These are phyloP conservation scores for Leccinum arenicola DNA, from an alignment of 768 basidiomycete genomes.

Conservation along the genomic window DNA sequence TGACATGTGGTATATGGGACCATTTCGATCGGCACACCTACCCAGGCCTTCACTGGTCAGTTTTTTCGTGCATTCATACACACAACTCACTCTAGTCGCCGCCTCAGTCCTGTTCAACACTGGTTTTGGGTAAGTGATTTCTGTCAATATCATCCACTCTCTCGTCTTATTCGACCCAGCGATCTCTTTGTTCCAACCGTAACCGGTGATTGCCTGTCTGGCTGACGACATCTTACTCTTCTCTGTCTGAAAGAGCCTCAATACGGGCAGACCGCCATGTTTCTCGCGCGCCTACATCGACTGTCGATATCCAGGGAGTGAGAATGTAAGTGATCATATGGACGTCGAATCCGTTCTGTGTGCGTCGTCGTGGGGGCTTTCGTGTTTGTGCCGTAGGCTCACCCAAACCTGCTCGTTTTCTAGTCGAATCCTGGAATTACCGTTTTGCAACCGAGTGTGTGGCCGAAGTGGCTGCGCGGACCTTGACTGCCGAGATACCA, in stretches of 20 bases:
- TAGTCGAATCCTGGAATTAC: slow-evolving; percentile 61
- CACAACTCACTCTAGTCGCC: too few species aligned
- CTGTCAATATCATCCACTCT: too few species aligned
- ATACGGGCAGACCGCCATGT: slow-evolving; percentile 68
- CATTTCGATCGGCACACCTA: too few species aligned
- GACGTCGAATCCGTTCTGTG: slow-evolving; percentile 28
- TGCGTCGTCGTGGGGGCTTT: slow-evolving; percentile 16
- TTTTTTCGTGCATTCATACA: too few species aligned
- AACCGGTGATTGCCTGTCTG: not conserved
- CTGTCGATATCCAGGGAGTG: slow-evolving; percentile 52
- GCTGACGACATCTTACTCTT: slow-evolving; percentile 9
- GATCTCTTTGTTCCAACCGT: too few species aligned
- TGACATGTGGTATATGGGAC: too few species aligned
- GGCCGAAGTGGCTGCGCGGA: slow-evolving; percentile 58
- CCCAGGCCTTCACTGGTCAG: too few species aligned
- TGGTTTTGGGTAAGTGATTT: too few species aligned
- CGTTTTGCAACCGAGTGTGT: slow-evolving; percentile 66
- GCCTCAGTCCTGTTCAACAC: too few species aligned
- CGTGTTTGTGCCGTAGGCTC: not conserved
- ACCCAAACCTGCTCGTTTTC: not conserved
- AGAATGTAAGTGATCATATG: slow-evolving; percentile 3
- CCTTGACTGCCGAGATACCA: slow-evolving; percentile 62
- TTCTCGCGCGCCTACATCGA: slow-evolving; percentile 67
- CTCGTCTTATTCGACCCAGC: too few species aligned
- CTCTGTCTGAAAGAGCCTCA: slow-evolving; percentile 48